These are phyloP conservation scores for Suhomyces sp. DNA, from an alignment of 805 yeast genomes.

Conservation along the genomic window DNA sequence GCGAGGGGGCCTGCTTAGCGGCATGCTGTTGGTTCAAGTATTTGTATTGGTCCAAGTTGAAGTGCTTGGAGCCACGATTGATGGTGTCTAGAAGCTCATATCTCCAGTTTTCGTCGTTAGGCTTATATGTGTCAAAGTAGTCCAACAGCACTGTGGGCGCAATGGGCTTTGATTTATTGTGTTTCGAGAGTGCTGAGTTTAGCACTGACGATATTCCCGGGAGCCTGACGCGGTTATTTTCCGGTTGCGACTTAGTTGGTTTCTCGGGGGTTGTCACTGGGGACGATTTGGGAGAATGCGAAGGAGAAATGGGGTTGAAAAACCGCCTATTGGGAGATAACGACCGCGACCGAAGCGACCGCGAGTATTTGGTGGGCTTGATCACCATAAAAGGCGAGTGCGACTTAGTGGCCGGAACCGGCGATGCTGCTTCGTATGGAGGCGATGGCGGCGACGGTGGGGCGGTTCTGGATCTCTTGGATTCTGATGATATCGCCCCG, in stretches of 20 bases:
- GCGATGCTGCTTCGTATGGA: slow-evolving; percentile 8
- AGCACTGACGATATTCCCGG: slow-evolving; percentile 39
- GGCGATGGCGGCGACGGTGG: slow-evolving; percentile 40
- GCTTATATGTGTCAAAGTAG: slow-evolving; percentile 44
- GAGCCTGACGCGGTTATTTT: slow-evolving; percentile 13
- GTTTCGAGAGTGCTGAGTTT: slow-evolving; percentile 16
- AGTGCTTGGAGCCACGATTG: slow-evolving; percentile 20
- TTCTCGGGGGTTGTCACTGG: slow-evolving; percentile 14
- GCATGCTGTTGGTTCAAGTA: slow-evolving; percentile 19
- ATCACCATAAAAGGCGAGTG: not conserved
- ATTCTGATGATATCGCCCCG: slow-evolving; percentile 13
- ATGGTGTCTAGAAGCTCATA: slow-evolving; percentile 38
- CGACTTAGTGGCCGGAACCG: not conserved
- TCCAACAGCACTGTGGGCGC: slow-evolving; percentile 43
- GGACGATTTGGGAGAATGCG: slow-evolving; percentile 17
- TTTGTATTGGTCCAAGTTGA: slow-evolving; percentile 27
- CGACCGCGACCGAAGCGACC: slow-evolving; percentile 11
- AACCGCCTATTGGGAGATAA: slow-evolving; percentile 12
- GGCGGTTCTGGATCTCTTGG: slow-evolving; percentile 44
- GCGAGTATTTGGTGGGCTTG: slow-evolving; percentile 7
- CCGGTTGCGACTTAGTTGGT: not conserved
- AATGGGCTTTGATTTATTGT: slow-evolving; percentile 28
- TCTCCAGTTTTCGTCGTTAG: slow-evolving; percentile 44
- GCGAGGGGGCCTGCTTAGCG: not conserved
- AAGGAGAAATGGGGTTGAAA: slow-evolving; percentile 17